phyloP scores from a whole-genome alignment of 1,284 basidiomycete species.

The Sanguinoderma infundibulare region DNA sequence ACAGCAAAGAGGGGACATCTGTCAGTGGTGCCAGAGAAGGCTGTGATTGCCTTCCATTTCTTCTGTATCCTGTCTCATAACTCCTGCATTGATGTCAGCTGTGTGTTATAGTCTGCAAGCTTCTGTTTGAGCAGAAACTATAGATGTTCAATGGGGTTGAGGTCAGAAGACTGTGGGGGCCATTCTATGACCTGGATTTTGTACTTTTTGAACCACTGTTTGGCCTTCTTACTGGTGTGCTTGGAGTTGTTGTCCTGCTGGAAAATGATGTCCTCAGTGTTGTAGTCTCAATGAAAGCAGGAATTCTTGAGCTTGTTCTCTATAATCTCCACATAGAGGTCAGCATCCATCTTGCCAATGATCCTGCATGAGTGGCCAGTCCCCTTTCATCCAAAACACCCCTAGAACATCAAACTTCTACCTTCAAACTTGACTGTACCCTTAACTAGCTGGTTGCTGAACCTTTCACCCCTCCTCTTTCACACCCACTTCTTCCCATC shows the following conservation, averaged over 20 bases:
- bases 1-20: too few relatives aligned
- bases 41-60: background rate
- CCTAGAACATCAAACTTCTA: conserved; percentile 41
- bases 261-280: conserved; percentile 33
- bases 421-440: conserved; percentile 35
- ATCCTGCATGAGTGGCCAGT: conserved; percentile 28
- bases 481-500: conserved; percentile 36
- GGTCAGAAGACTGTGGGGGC: background rate
- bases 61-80: conserved; percentile 1
- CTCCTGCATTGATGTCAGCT: background rate
- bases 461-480: conserved; percentile 22
- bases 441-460: conserved; percentile 23
- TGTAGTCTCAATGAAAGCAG: conserved; percentile 10
- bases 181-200: background rate
- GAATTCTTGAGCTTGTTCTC: conserved; percentile 29
- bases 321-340: conserved; percentile 37
- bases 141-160: conserved; percentile 11
- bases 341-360: conserved; percentile 36
- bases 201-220: conserved; percentile 16
- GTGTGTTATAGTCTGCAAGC: background rate
- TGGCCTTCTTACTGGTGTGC: conserved; percentile 6
- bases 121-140: conserved; percentile 5
- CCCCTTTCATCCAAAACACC: conserved; percentile 36
- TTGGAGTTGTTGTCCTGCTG: conserved; percentile 39
- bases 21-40: too few relatives aligned